A percentile compares a stretch with the other conserved stretches of the same genome.
Evolutionary conservation across 2,329 filamentous ascomycete species (phyloP).

Genomic region (Clarireedia hainanense): DNA sequence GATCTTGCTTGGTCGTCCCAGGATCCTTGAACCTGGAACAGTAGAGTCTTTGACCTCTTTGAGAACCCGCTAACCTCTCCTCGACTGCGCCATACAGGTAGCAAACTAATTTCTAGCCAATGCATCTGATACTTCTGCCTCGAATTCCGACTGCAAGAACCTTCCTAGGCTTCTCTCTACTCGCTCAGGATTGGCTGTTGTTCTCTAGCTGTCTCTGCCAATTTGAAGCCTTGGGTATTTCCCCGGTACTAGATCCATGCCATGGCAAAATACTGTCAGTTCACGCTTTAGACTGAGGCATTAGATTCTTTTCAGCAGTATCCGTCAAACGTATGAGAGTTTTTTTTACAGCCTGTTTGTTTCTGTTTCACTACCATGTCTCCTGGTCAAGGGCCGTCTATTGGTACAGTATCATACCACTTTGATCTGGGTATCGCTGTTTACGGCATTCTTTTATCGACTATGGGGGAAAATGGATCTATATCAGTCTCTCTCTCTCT

Average conservation of each 20-base stretch:
- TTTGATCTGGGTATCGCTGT: background rate
- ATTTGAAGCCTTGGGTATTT: background rate
- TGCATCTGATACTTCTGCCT: background rate
- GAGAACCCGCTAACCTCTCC: background rate
- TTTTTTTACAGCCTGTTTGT: constrained; percentile 1
- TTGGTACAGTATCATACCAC: constrained; percentile 3
- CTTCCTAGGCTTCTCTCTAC: background rate
- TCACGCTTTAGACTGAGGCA: constrained; percentile 1
- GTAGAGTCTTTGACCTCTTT: constrained; percentile 24
- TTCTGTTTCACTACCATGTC: constrained; percentile 5
- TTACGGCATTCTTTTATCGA: background rate
- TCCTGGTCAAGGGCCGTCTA: constrained; percentile 1
- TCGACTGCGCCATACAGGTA: background rate
- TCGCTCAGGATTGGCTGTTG: constrained; percentile 1
- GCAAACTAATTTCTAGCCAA: constrained; percentile 11
- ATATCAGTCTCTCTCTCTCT: constrained; percentile 4
- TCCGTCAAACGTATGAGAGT: background rate
- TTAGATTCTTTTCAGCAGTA: background rate
- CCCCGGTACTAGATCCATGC: background rate
- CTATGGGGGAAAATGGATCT: background rate
- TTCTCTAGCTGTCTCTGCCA: background rate
- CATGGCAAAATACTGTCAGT: background rate
- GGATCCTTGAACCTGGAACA: constrained; percentile 23
- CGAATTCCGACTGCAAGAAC: background rate
- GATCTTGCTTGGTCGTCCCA: constrained; percentile 25